Evolutionary conservation across 2,329 filamentous ascomycete genomes (phyloP).

Genomic region (Fusarium brachygibbosum): DNA sequence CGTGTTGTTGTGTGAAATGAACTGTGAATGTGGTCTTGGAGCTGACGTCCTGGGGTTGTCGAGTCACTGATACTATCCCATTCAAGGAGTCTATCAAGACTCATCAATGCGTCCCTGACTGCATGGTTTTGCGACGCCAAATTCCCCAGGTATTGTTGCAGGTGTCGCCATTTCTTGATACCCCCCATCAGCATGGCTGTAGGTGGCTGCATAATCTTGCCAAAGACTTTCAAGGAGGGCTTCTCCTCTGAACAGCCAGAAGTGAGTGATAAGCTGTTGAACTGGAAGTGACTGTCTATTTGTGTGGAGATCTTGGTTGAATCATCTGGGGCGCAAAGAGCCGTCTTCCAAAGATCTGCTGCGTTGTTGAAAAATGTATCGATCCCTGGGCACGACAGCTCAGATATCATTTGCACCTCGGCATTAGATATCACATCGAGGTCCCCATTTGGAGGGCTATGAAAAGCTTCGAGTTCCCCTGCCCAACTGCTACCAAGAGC

Average conservation of each 20-base stretch:
- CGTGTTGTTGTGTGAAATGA: background rate
- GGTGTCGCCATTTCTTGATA: conserved; percentile 5
- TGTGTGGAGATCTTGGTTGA: background rate
- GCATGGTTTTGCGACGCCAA: background rate
- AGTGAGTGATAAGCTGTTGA: accelerated
- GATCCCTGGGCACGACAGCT: background rate
- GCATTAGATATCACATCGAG: too few relatives aligned
- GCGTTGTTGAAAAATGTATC: background rate
- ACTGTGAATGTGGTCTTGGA: background rate
- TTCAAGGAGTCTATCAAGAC: background rate
- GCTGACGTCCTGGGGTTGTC: accelerated
- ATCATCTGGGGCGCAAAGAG: too few relatives aligned
- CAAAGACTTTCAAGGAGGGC: background rate
- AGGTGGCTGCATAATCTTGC: conserved; percentile 13
- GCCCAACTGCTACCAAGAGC: background rate
- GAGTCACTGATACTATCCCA: background rate
- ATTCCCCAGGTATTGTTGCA: background rate
- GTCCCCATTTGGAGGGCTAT: background rate
- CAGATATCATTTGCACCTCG: background rate
- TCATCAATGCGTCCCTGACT: background rate
- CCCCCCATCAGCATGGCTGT: conserved; percentile 14
- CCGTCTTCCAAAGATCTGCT: background rate
- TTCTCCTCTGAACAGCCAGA: background rate
- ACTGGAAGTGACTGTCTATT: background rate
- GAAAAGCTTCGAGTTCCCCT: background rate